A percentile compares a stretch with the other conserved stretches of the same genome.
Conservation (phyloP, 352 stramenopile species). For the Globisporangium recalcitrans region DNA sequence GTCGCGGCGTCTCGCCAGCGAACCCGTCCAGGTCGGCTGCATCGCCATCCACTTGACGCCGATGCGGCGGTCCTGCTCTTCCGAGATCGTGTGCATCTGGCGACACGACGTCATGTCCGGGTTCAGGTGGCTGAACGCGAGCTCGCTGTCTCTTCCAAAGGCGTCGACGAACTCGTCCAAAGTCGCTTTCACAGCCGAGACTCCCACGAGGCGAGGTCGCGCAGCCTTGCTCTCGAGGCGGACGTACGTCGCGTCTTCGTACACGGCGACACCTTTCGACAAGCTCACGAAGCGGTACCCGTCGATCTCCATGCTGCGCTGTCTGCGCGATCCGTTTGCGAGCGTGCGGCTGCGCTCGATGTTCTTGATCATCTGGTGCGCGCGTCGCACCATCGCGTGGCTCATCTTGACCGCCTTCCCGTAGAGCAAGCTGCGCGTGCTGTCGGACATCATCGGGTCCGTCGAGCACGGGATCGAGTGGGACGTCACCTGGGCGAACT, state of each 20-base stretch:
- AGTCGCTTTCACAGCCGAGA: constrained; percentile 21
- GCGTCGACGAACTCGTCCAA: constrained; percentile 27
- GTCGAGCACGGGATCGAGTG: background rate
- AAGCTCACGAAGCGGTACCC: constrained; percentile 12
- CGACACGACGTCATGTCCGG: constrained; percentile 15
- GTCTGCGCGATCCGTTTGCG: background rate
- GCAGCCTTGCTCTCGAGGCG: background rate
- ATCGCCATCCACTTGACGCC: constrained; percentile 31
- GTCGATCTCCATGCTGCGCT: constrained; percentile 12
- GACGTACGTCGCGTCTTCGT: constrained; percentile 15
- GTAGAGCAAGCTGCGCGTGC: constrained; percentile 9
- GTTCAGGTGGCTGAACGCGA: constrained; percentile 4
- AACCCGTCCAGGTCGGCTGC: constrained; percentile 20
- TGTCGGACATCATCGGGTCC: constrained; percentile 8
- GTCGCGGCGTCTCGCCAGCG: constrained; percentile 28
- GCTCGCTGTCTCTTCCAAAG: constrained; percentile 16
- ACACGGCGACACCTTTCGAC: constrained; percentile 10
- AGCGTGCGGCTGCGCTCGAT: constrained; percentile 12
- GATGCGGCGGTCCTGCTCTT: constrained; percentile 25
- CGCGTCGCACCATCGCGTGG: constrained; percentile 12
- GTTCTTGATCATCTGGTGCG: constrained; percentile 15
- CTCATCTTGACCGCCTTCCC: constrained; percentile 11
- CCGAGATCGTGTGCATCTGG: constrained; percentile 21
- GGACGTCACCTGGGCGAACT: background rate
- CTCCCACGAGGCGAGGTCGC: constrained; percentile 11